Base-by-base conservation (phyloP, 352 stramenopile species). In the Paralagenidium karlingii region DNA sequence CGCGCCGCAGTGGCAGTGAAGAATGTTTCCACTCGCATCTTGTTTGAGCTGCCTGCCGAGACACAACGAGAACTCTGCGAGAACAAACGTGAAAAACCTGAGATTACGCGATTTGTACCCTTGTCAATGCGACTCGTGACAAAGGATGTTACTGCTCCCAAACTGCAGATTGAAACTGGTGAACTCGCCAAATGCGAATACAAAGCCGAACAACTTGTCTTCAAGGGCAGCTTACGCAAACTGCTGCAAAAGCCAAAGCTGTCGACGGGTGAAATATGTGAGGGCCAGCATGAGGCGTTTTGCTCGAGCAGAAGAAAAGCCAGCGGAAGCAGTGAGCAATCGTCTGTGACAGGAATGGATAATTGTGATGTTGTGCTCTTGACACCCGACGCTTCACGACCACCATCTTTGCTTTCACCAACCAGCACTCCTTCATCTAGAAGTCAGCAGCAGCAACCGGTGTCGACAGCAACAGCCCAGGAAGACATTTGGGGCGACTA, bases 171-270 rank as follows among this genome's bases (percentile, higher is more conserved):
- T 10, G 64, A 82, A 27, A 82, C 69, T 0, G 69, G 69, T 8
- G 56, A 68, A 27, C 82, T 81, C 34, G 60, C 67, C 22, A 87
- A 87, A 42, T 82, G 60, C 3, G 63, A 80, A 37, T 81, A 82
- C 54, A 66, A 68, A 24, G 63, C 60, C 8, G 62, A 87, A 24
- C 52, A 47, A 4, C 51, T 87, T 18, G 57, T 59, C 8, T 41
- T 79, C 19, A 67, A 53, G 16, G 69, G 69, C 4, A 62, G 49
- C 12, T 49, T 79, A 40, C 68, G 59, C 53, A 55, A 75, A 22
- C 58, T 82, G 5, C 25, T 84, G 26, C 51, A 57, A 31, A 43
- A 41, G 25, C 51, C 55, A 1, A 54, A 64, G 24, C 51, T 64
- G 22, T 50, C 56, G 3, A 21, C 52, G 1, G 60, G 50, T 12